Evolutionary conservation across 2,329 filamentous ascomycete genomes (phyloP), one percentile per base, ranked within the genome.

Genomic region (Fusarium dlaminii): DNA sequence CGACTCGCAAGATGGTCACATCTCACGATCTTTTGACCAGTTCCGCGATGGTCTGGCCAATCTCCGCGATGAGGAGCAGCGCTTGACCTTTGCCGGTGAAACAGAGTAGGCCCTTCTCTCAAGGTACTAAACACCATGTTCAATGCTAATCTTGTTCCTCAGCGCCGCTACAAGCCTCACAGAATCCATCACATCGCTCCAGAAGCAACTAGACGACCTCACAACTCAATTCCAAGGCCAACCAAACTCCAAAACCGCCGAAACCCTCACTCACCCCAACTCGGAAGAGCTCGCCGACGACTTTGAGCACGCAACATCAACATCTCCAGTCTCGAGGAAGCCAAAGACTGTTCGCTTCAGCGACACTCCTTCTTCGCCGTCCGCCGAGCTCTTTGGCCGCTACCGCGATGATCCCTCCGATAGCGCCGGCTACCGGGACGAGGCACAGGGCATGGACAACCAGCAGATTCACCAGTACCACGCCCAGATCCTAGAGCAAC

Each of bases 381-480:
- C 80, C 7, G 81, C 86, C 45, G 83, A 84, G 54, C 83, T 87
- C 54, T 88, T 88, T 76, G 85, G 83, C 52, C 90, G 81, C 37
- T 96, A 96, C 83, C 89, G 90, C 69, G 93, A 96, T 80, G 89
- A 94, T 75, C 92, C 92, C 1, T 82, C 81, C 62, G 83, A 90
- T 70, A 81, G 77, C 18, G 81, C 88, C 63, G 90, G 90, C 32
- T 91, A 92, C 82, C 85, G 85, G 42, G 89, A 91, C 59, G 84
- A 93, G 74, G 87, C 91, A 20, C 83, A 83, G 11, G 81, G 84
- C 15, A 86, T 98, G 80, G 87, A 89, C 80, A 98, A 98, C 82
- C 87, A 92, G 81, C 94, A 98, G 83, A 92, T 98, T 73, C 93
- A 98, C 83, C 87, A 89, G 29, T 95, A 97, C 82, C 96, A 99